Base-by-base conservation (phyloP, 495 filamentous ascomycete genomes). In the Talaromyces ruber region DNA sequence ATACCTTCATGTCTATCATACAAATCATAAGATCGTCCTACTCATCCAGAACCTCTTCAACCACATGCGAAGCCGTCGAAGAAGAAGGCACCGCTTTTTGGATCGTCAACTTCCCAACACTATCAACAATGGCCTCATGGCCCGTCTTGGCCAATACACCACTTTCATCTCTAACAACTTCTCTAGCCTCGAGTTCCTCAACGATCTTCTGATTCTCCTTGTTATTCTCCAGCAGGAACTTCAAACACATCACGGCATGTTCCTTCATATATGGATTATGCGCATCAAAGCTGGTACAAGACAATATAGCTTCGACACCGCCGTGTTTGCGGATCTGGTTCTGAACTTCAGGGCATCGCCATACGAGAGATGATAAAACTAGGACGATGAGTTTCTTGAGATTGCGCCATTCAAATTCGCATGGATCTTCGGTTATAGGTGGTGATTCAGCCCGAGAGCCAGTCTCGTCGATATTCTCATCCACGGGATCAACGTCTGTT, bases 331-430 rank as follows among this genome's bases (percentile, higher is more conserved):
- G 81, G 57, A 97, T 89, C 70, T 97, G 92, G 62, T 88, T 81
- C 70, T 97, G 92, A 0, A 96, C 92, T 9, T 81, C 80, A 4
- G 86, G 83, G 64, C 80, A 84, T 84, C 95, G 80, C 91, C 91
- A 81, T 62, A 96, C 84, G 6, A 97, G 82, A 3, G 88, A 90
- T 3, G 88, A 90, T 9, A 96, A 83, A 24, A 96, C 92, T 58
- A 93, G 86, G 4, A 97, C 86, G 25, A 94, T 88, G 54, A 95
- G 86, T 64, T 91, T 92, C 76, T 97, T 97, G 65, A 97, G 86
- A 62, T 93, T 94, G 37, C 88, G 80, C 92, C 92, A 97, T 60
- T 94, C 89, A 69, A 95, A 97, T 65, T 95, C 89, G 37, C 89
- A 86, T 0, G 92, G 90, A 51, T 91, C 87, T 62, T 94, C 91